phyloP scores from a whole-genome alignment of 768 basidiomycete species.

The Amanita jacksonii region DNA sequence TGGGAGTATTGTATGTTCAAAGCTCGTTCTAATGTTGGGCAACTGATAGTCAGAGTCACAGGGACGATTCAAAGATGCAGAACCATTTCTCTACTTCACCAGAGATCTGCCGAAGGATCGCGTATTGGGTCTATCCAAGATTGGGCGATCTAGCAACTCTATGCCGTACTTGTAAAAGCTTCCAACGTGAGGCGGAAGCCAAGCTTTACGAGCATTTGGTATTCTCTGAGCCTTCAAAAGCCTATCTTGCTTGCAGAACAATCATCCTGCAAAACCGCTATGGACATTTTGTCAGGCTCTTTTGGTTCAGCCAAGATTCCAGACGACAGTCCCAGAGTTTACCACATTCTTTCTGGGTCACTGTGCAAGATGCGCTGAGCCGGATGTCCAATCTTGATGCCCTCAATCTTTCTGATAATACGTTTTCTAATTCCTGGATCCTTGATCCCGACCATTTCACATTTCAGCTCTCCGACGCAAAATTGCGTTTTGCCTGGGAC shows the following conservation, averaged over 20 bases:
- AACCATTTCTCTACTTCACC: conserved; percentile 14
- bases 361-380: conserved; percentile 32
- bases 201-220: conserved; percentile 33
- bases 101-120: conserved; percentile 34
- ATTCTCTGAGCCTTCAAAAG: conserved; percentile 26
- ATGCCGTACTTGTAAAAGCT: conserved; percentile 33
- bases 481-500: conserved; percentile 43
- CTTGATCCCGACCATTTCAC: conserved; percentile 27
- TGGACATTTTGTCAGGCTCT: conserved; percentile 31
- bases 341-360: conserved; percentile 32
- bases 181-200: conserved; percentile 39
- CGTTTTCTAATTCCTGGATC: conserved; percentile 33
- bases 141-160: conserved; percentile 31
- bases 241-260: conserved; percentile 29
- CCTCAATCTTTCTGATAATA: conserved; percentile 32
- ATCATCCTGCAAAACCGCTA: conserved; percentile 25
- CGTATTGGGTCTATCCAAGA: conserved; percentile 21
- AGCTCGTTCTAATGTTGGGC: neutral
- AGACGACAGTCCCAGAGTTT: conserved; percentile 19
- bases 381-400: conserved; percentile 34
- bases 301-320: conserved; percentile 30
- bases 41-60: neutral
- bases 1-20: neutral
- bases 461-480: conserved; percentile 42
- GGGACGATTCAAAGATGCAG: neutral